These are phyloP conservation scores for Casuarina cunninghamiana DNA, from an alignment of 306 rosid genomes.

Conservation along the genomic window DNA sequence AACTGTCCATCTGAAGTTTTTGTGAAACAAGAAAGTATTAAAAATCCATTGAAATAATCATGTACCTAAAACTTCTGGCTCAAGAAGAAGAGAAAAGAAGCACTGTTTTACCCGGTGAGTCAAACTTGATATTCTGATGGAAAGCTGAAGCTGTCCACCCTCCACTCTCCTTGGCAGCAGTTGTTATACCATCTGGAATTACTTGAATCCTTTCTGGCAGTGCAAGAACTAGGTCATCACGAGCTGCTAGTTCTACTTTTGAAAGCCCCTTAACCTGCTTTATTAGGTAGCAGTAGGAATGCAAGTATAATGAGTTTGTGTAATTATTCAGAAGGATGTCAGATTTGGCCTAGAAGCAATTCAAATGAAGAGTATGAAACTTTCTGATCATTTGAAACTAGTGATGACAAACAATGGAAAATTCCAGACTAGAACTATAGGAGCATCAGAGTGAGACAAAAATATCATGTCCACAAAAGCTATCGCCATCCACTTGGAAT, in stretches of 20 bases:
- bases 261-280: slow-evolving; percentile 78
- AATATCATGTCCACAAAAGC: not conserved
- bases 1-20: slow-evolving; percentile 41
- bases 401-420: not conserved
- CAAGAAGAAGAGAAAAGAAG: not conserved
- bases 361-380: slow-evolving; percentile 14
- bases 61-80: not conserved
- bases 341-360: slow-evolving; percentile 11
- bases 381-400: not conserved
- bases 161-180: slow-evolving; percentile 47
- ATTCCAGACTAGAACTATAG: not conserved
- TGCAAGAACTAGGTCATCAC: slow-evolving; percentile 58
- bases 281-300: slow-evolving; percentile 15
- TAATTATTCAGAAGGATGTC: not conserved
- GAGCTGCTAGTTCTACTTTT: slow-evolving; percentile 57
- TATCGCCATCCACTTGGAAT: not conserved
- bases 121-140: slow-evolving; percentile 58
- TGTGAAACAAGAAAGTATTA: slow-evolving; percentile 12
- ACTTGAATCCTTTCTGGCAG: slow-evolving; percentile 79
- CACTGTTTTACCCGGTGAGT: slow-evolving; percentile 50
- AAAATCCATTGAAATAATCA: slow-evolving; percentile 12
- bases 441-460: not conserved
- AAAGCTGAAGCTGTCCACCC: slow-evolving; percentile 47
- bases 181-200: slow-evolving; percentile 67
- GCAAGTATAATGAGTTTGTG: slow-evolving; percentile 12